Base-by-base conservation (phyloP, 495 filamentous ascomycete species). In the Lophiotrema nucula region DNA sequence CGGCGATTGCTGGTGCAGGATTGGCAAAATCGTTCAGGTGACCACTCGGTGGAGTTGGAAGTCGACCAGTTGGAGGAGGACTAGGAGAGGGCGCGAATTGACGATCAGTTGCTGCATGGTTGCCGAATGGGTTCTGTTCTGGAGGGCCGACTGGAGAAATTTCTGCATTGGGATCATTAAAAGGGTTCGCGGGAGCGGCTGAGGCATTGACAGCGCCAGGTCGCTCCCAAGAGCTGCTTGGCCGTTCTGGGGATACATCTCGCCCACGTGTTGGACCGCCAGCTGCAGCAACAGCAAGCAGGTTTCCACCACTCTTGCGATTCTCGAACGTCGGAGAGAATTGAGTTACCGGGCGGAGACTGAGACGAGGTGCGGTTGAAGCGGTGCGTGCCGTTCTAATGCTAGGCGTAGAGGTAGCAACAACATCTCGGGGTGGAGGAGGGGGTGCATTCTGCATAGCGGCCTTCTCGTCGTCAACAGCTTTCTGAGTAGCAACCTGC, bases 321-420 rank as follows among this genome's bases (percentile, higher is more conserved):
- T 79, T 49, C 73, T 68, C 67, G 37, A 90, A 76, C 56, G 82
- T 85, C 8, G 91, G 91, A 12, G 87, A 78, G 70, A 97, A 95
- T 65, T 95, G 85, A 51, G 90, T 92, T 27, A 95, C 81, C 0
- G 92, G 93, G 33, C 90, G 86, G 46, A 96, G 79, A 63, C 90
- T 95, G 39, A 97, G 78, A 50, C 84, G 83, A 2, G 92, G 88
- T 16, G 84, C 85, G 43, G 77, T 79, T 12, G 79, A 72, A 57
- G 72, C 68, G n/a, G 74, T 77, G 18, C 72, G 77, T 16, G 72
- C 73, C 15, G 60, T 64, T 28, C 62, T 44, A 33, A 61, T 63
- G 46, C 58, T 68, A 0, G 62, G 53, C 44, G 61, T 33, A 59
- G 69, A 58, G 39, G 19, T 6, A 11, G 39, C 10, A 8, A 55